Evolutionary conservation across 352 stramenopile species (phyloP), one percentile per base, ranked within the genome.

Genomic region (Phytophthora tubulina): DNA sequence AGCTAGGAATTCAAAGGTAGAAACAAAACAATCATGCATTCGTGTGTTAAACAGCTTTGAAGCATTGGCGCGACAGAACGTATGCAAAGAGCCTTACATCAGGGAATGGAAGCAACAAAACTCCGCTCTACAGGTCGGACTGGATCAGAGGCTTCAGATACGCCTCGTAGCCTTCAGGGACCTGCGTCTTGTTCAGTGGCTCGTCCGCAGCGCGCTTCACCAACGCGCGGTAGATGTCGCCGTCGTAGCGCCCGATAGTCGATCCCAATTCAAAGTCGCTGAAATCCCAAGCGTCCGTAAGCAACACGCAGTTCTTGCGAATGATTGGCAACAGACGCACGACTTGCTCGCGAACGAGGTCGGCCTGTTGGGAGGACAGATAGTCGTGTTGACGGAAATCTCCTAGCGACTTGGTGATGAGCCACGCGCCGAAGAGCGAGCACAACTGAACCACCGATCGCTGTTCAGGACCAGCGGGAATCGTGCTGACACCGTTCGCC

Each of bases 251-350:
- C 1, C 80, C 82, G 51, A 90, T 85, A 11, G 76, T 80, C 67
- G 82, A 90, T 63, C 81, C 81, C 11, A 93, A 55, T 70, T 91
- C 83, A 49, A 89, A 90, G 67, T 91, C 81, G n/a, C 35, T 89
- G 15, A 89, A 89, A 57, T 77, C 63, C 71, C 66, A 79, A 6
- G 67, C 71, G 55, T 81, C 75, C 2, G 78, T 85, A 10, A 88
- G 66, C 41, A 85, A 53, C 13, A 89, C 72, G 7, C 67, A 75
- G 66, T 88, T 88, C 63, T 78, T 79, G 35, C 82, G 80, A 7
- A 88, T 57, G 2, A 76, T 42, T 3, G 80, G 74, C 27, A 90
- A 61, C 32, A 88, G 59, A 38, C 36, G 32, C 4, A 85, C 33
- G 15, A 84, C 13, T 62, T 84, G 78, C 14, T 78, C 39, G 31